These are phyloP conservation scores for Tephrocybe sp. DNA, from an alignment of 768 basidiomycete genomes.

Conservation along the genomic window DNA sequence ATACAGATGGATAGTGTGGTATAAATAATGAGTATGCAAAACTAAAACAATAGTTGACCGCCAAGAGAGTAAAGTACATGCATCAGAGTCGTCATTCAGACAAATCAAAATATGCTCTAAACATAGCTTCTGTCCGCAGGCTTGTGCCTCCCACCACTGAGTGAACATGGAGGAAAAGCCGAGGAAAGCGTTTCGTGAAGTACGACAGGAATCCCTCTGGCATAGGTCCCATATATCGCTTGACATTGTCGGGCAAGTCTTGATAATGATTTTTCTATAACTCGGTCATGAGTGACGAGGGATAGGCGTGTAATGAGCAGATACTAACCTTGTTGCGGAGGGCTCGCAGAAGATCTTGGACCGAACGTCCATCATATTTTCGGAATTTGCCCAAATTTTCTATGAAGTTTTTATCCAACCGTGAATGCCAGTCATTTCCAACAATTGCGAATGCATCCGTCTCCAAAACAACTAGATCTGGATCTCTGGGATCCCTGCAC, in stretches of 20 bases:
- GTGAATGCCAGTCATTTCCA: constrained; percentile 86
- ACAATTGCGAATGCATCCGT: constrained; percentile 66
- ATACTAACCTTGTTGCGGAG: constrained; percentile 86
- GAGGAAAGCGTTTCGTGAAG: constrained; percentile 92
- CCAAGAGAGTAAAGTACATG: constrained; percentile 2
- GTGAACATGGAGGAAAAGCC: constrained; percentile 89
- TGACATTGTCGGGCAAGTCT: constrained; percentile 90
- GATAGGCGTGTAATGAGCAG: neutral
- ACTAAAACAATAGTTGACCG: neutral
- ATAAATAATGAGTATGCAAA: constrained; percentile 10
- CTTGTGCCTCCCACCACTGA: constrained; percentile 69
- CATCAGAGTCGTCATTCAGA: constrained; percentile 20
- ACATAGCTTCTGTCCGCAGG: constrained; percentile 86
- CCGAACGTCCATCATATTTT: constrained; percentile 90
- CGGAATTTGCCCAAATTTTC: constrained; percentile 96
- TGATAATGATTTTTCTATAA: constrained; percentile 95
- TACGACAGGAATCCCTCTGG: constrained; percentile 91
- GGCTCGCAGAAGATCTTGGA: constrained; percentile 90
- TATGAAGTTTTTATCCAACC: constrained; percentile 85
- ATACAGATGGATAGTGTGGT: constrained; percentile 12
- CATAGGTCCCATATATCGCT: constrained; percentile 84
- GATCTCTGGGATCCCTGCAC: constrained; percentile 87
- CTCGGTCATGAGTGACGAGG: neutral
- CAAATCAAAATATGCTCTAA: constrained; percentile 84
- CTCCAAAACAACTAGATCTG: constrained; percentile 74